phyloP scores from a whole-genome alignment of 768 basidiomycete genomes.

The Thelephora aurantiotincta region DNA sequence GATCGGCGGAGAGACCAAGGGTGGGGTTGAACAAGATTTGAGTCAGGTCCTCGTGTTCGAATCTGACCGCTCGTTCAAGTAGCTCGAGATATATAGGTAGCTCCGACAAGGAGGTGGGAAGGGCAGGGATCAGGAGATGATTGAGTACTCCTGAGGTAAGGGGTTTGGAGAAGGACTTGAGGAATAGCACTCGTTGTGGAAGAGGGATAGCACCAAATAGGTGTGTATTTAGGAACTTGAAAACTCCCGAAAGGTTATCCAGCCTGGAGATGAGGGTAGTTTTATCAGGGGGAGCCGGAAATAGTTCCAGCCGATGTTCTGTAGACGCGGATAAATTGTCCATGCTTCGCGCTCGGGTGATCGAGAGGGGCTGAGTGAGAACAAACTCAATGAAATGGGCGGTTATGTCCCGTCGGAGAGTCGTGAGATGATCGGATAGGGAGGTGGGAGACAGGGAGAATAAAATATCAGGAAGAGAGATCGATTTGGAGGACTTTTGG shows the following conservation, averaged over 20 bases:
- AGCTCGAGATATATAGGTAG: conserved; percentile 52
- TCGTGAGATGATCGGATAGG: conserved; percentile 39
- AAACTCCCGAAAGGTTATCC: conserved; percentile 35
- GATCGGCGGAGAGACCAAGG: neutral
- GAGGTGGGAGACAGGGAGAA: conserved; percentile 42
- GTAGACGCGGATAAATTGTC: conserved; percentile 17
- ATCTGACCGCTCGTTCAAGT: conserved; percentile 39
- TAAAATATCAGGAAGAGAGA: conserved; percentile 41
- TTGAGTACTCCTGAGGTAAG: conserved; percentile 47
- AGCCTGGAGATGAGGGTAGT: conserved; percentile 30
- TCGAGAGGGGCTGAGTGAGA: conserved; percentile 35
- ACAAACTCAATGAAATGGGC: conserved; percentile 43
- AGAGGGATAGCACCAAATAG: conserved; percentile 44
- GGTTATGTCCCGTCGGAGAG: conserved; percentile 51
- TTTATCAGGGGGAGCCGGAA: conserved; percentile 27
- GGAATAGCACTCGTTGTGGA: conserved; percentile 29
- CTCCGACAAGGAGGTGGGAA: conserved; percentile 48
- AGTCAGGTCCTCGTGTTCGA: conserved; percentile 46
- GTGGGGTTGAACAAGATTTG: conserved; percentile 32
- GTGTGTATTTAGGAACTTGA: conserved; percentile 48
- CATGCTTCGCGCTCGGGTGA: conserved; percentile 22
- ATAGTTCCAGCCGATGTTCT: conserved; percentile 34
- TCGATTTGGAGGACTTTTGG: conserved; percentile 33
- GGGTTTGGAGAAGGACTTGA: conserved; percentile 46
- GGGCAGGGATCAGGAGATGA: conserved; percentile 49